Conservation (phyloP, 345 rosid species). For the Physaria fendleri region DNA sequence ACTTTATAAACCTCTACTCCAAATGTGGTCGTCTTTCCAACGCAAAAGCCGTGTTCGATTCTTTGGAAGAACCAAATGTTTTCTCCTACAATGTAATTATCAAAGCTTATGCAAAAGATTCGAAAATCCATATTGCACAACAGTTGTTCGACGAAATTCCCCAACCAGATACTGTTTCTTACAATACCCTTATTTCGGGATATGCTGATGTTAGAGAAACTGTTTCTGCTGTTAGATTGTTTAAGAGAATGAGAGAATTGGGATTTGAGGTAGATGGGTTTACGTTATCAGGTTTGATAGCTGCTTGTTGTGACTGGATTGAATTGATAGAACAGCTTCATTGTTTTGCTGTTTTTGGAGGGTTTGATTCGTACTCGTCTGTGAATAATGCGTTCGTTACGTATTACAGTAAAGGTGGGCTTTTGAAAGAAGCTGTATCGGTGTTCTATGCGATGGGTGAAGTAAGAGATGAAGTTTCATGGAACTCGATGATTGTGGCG, state of each 20-base stretch:
- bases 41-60: constrained; percentile 48
- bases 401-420: constrained; percentile 57
- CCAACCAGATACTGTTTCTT: constrained; percentile 66
- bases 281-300: constrained; percentile 68
- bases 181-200: constrained; percentile 68
- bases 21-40: constrained; percentile 50
- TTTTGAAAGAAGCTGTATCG: constrained; percentile 52
- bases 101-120: too few species aligned
- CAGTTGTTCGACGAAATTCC: constrained; percentile 92
- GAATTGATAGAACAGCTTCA: constrained; percentile 61
- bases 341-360: constrained; percentile 45
- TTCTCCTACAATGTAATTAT: too few species aligned
- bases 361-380: constrained; percentile 60
- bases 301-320: constrained; percentile 43
- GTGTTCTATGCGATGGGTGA: constrained; percentile 58
- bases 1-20: constrained; percentile 84
- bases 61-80: constrained; percentile 45
- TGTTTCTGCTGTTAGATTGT: constrained; percentile 40
- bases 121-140: too few species aligned
- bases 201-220: constrained; percentile 56
- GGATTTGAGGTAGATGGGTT: constrained; percentile 62
- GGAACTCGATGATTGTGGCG: constrained; percentile 94
- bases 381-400: constrained; percentile 66
- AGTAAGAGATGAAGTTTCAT: constrained; percentile 68
- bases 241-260: constrained; percentile 47